Evolutionary conservation across 257 asterid genomes (phyloP), one percentile per base, ranked within the genome.

Genomic region (Haberlea rhodopensis): DNA sequence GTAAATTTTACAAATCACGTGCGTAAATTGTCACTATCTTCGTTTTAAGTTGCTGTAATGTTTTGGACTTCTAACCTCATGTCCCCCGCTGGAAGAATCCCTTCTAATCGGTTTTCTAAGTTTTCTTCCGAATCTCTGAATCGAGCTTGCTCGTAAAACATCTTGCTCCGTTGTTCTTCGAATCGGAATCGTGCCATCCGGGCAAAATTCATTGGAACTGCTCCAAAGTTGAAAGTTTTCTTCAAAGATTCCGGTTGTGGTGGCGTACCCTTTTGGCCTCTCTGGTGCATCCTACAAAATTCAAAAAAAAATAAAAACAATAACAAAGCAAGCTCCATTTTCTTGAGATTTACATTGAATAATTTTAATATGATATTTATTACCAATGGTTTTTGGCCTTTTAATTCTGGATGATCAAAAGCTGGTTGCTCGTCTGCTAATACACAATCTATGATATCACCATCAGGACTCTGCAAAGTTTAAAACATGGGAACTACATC

Each of bases 391-490:
- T 71, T 89, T 60, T 82, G 91, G 45, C 96, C 98, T 74, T 76
- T 84, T 66, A 91, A 67, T 43, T 73, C 63, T 72, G 96, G 96
- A 72, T 91, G 96, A 67, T 91, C 98, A 53, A 91, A 91, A 64
- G 98, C 96, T 65, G 94, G 95, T 49, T 91, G 98, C 32, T 85
- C 73, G 69, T 87, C 91, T 53, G 91, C 69, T 32, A 74, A 65
- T 11, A 91, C 96, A 68, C 98, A 91, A 66, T 89, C 98, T 57
- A 91, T 85, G 64, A 80, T 66, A 71, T 91, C 98, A 54, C 98
- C 98, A 60, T 91, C 96, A 3, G 96, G 95, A 80, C 98, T 89
- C 98, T 91, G 85, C 59, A 56, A 43, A 49, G 63, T 60, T 22
- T 34, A 29, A 34, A 60, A 57, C 59, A 53, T 26, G 63, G 71